phyloP scores from a whole-genome alignment of 257 asterid genomes.

The Capsicum baccatum region DNA sequence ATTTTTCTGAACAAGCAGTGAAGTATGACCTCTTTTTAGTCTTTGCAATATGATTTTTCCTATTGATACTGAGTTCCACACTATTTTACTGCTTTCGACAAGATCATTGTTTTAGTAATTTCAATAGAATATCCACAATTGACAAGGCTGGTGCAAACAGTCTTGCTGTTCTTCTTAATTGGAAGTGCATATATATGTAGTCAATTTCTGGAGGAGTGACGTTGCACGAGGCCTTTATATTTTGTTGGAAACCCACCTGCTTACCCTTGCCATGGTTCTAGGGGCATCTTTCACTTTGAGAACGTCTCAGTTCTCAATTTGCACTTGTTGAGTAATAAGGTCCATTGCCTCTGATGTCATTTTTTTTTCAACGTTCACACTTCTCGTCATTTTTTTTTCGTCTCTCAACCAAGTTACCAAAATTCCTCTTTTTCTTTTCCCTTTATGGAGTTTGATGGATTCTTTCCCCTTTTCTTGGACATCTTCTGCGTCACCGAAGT shows the following conservation, averaged over 20 bases:
- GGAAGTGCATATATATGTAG: conserved; percentile 1
- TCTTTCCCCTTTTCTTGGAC: background rate
- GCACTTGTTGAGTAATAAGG: background rate
- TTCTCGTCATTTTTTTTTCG: background rate
- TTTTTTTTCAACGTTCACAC: background rate
- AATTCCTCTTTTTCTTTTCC: background rate
- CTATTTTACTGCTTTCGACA: background rate
- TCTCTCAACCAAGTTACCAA: background rate
- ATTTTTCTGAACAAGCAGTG: conserved; percentile 75
- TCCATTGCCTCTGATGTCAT: background rate
- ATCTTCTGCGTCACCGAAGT: background rate
- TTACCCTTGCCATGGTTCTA: background rate
- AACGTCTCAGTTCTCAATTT: background rate
- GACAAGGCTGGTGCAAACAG: background rate
- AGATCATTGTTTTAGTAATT: background rate
- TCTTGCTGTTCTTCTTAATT: background rate
- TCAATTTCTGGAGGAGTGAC: background rate
- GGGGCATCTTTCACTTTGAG: conserved; percentile 19
- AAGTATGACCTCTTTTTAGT: conserved; percentile 47
- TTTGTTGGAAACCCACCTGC: background rate
- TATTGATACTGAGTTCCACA: background rate
- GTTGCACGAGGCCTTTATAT: background rate
- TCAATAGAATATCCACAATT: background rate
- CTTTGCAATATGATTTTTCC: background rate
- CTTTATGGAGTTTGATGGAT: background rate